Evolutionary conservation across 1,284 basidiomycete species (phyloP).

Genomic region (Mycena sp.): DNA sequence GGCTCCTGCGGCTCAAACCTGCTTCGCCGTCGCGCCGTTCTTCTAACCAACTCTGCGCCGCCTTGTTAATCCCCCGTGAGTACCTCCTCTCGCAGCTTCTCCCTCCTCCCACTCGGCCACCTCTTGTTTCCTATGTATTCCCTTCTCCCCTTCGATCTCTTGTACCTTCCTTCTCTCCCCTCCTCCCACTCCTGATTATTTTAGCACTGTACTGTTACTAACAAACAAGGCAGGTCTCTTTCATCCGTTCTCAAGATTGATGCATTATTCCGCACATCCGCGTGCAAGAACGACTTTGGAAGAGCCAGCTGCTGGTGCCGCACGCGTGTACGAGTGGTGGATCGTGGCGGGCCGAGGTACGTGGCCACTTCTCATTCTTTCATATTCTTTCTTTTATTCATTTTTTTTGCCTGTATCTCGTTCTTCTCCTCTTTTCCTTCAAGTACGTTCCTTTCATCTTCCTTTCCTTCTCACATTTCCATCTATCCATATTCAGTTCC

Average conservation of each 20-base stretch:
- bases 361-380: neutral
- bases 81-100: too few species aligned
- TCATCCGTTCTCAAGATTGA: too few species aligned
- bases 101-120: too few species aligned
- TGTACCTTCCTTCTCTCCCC: neutral
- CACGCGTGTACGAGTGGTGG: neutral
- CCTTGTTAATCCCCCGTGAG: too few species aligned
- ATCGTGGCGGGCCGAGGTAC: neutral
- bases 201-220: neutral
- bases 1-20: too few species aligned
- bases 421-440: neutral
- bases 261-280: neutral
- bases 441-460: too few species aligned
- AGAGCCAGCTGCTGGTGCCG: neutral
- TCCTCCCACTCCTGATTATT: neutral
- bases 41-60: too few species aligned
- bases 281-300: neutral
- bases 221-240: too few species aligned
- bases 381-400: neutral
- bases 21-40: too few species aligned
- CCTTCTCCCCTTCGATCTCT: neutral
- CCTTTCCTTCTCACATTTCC: too few species aligned
- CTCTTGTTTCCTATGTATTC: too few species aligned
- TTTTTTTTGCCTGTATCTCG: neutral
- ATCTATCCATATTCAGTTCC: too few species aligned